A percentile compares a stretch with the other conserved stretches of the same genome.
Evolutionary conservation across 177 flowering plant genomes (phyloP).

Genomic region (Telopea speciosissima): DNA sequence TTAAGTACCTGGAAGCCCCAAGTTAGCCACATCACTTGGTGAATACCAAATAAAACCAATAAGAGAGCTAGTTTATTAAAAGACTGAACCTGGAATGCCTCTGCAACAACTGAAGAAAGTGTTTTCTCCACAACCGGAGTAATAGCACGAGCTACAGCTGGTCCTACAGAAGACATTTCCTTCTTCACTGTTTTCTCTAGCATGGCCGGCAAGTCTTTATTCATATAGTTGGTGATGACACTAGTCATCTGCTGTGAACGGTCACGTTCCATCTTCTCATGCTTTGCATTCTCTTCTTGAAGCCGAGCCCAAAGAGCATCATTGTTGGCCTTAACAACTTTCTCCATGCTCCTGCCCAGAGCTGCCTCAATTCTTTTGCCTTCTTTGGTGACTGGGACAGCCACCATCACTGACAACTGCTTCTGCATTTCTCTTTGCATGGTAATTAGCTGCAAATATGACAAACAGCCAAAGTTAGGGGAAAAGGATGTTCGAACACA

Average conservation of each 20-base stretch:
- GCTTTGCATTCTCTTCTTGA: constrained; percentile 76
- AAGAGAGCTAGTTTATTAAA: background rate
- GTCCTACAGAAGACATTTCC: constrained; percentile 70
- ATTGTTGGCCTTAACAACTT: constrained; percentile 57
- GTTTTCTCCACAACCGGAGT: constrained; percentile 68
- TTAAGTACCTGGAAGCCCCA: background rate
- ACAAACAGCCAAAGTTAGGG: background rate
- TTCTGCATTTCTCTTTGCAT: constrained; percentile 83
- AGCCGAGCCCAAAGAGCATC: constrained; percentile 92
- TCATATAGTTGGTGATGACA: constrained; percentile 43
- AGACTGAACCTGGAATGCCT: constrained; percentile 72
- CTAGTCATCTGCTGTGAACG: constrained; percentile 55
- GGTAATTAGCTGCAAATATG: constrained; percentile 42
- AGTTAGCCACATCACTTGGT: background rate
- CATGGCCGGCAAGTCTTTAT: constrained; percentile 64
- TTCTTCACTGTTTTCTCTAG: constrained; percentile 74
- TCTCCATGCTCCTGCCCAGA: constrained; percentile 68
- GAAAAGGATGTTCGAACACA: background rate
- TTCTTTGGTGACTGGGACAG: constrained; percentile 71
- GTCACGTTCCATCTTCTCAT: constrained; percentile 64
- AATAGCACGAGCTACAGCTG: constrained; percentile 56
- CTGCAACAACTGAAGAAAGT: constrained; percentile 57
- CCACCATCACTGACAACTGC: constrained; percentile 47
- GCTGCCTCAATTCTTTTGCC: constrained; percentile 82
- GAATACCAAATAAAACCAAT: background rate